Base-by-base conservation (phyloP, 345 rosid genomes). In the Odontarrhena argentea region DNA sequence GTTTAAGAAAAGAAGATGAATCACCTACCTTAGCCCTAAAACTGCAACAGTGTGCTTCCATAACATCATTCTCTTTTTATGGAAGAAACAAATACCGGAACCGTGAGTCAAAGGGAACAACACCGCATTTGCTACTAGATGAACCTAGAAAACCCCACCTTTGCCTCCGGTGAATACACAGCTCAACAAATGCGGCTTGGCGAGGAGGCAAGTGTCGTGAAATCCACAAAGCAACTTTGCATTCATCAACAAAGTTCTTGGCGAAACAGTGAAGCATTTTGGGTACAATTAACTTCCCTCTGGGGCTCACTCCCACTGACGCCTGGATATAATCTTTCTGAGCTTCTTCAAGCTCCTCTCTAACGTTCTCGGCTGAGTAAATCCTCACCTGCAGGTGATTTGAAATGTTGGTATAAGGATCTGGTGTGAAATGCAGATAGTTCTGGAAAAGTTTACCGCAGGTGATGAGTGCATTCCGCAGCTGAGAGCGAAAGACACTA, bases 391-490 rank as follows among this genome's bases (percentile, higher is more conserved):
- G 84, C 70, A 79, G 11, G 7, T 1, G 24, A 63, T 26, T 25
- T 25, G 60, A 41, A 7, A 22, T 60, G 4, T 7, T 4, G 10
- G 43, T 5, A 45, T 12, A 37, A 67, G 8, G 43, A 35, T 44
- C 58, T 46, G n/a, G 32, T 40, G 26, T 11, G 34, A 37, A 58
- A 37, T 22, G 7, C 54, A 53, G 46, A 37, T 15, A 61, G 34
- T 36, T 37, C 44, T 9, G 14, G 42, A 13, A 12, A 46, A 77
- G 26, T 26, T 79, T 86, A 92, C 97, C 59, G 86, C 96, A 14
- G 98, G 97, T 6, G 96, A 92, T 30, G 97, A 89, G 81, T 87
- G 83, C 87, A 86, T 87, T 75, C 98, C 96, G 0, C 83, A 83
- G 78, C 93, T 89, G 61, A 89, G 91, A 62, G 97, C 91, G 54